Percentiles rank a stretch among this genome's conserved stretches.
These are phyloP conservation scores for Hibiscus trionum DNA, from an alignment of 345 rosid genomes.

Conservation along the genomic window DNA sequence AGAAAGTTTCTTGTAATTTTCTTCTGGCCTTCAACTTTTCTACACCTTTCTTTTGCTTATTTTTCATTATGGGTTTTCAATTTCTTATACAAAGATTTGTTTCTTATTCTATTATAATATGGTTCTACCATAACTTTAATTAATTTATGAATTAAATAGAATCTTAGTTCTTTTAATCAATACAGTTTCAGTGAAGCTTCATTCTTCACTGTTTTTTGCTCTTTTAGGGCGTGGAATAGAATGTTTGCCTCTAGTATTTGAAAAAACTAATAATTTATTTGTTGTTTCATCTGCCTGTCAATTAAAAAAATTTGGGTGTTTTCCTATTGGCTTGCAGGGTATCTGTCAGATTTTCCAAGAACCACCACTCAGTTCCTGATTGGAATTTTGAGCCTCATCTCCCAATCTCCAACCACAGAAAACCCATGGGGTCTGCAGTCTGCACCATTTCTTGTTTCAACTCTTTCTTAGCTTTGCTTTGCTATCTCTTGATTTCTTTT, in stretches of 20 bases:
- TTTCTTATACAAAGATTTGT: background rate
- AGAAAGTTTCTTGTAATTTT: too few relatives aligned
- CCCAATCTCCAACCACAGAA: constrained; percentile 30
- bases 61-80: background rate
- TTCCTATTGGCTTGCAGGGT: constrained; percentile 4
- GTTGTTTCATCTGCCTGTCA: background rate
- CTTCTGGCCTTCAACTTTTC: too few relatives aligned
- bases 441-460: background rate
- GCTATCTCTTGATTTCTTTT: background rate
- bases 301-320: background rate
- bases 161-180: background rate
- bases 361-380: constrained; percentile 34
- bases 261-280: constrained; percentile 1
- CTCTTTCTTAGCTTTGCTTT: background rate
- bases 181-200: background rate
- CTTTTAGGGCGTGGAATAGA: background rate
- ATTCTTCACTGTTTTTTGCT: background rate
- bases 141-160: constrained; percentile 1
- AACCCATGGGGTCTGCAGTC: constrained; percentile 31
- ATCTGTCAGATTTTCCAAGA: constrained; percentile 34
- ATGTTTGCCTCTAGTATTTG: too few relatives aligned
- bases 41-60: background rate
- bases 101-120: background rate
- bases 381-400: constrained; percentile 50
- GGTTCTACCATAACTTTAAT: background rate